Evolutionary conservation across 1,284 basidiomycete species (phyloP).

Genomic region (Singerocomus inundabilis): DNA sequence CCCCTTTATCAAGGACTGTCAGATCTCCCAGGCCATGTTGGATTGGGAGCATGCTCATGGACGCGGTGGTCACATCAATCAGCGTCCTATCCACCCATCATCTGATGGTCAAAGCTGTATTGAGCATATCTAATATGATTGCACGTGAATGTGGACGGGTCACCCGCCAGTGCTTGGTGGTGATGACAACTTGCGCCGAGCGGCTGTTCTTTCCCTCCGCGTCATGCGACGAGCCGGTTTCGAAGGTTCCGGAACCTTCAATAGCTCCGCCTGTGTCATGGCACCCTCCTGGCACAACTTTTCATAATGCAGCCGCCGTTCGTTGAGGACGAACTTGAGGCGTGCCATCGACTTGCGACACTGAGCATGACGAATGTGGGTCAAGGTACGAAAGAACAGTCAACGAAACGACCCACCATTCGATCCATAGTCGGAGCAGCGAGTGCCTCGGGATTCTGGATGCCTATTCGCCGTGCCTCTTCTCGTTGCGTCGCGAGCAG

Average conservation of each 20-base stretch:
- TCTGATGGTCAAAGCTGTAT: constrained; percentile 3
- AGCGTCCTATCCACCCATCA: not conserved
- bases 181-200: constrained; percentile 14
- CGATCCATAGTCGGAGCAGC: constrained; percentile 37
- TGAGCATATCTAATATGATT: constrained; percentile 12
- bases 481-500: constrained; percentile 84
- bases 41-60: constrained; percentile 48
- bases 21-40: constrained; percentile 64
- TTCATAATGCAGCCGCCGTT: constrained; percentile 84
- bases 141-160: constrained; percentile 3
- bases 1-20: constrained; percentile 64
- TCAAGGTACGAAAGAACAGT: not conserved
- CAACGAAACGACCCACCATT: constrained; percentile 34
- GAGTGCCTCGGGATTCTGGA: constrained; percentile 38
- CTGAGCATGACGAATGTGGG: constrained; percentile 42
- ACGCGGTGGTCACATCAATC: constrained; percentile 3
- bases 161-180: constrained; percentile 7
- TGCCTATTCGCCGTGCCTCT: constrained; percentile 65
- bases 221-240: constrained; percentile 18
- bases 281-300: constrained; percentile 48
- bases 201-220: constrained; percentile 23
- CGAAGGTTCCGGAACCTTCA: constrained; percentile 17
- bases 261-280: constrained; percentile 20
- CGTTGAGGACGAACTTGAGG: constrained; percentile 92
- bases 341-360: constrained; percentile 96